A percentile compares a stretch with the other conserved stretches of the same genome.
Evolutionary conservation across 768 basidiomycete genomes (phyloP).

Genomic region (Paxillus involutus): DNA sequence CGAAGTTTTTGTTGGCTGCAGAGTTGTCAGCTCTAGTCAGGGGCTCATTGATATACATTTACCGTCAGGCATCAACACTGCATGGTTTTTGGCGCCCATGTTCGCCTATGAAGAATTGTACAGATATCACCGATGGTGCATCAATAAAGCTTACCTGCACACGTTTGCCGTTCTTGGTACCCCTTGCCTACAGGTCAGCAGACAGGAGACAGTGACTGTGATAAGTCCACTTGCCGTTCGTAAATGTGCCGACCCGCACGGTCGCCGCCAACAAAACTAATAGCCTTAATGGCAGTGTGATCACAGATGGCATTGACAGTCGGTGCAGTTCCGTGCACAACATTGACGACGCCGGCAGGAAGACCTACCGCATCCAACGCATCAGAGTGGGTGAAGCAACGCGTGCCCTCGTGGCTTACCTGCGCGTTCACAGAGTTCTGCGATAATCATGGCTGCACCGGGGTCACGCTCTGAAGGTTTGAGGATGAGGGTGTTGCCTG

Average conservation of each 20-base stretch:
- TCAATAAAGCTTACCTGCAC: constrained; percentile 59
- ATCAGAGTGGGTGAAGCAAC: background rate
- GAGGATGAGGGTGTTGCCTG: constrained; percentile 91
- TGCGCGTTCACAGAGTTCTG: constrained; percentile 88
- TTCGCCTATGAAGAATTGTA: constrained; percentile 47
- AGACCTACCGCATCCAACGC: constrained; percentile 45
- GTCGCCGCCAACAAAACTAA: constrained; percentile 96
- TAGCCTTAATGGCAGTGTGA: constrained; percentile 86
- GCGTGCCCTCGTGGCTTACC: constrained; percentile 36
- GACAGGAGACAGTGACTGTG: background rate
- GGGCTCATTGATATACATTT: constrained; percentile 15
- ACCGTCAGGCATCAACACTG: constrained; percentile 93
- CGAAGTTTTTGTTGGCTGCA: constrained; percentile 86
- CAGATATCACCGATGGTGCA: background rate
- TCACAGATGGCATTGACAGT: constrained; percentile 96
- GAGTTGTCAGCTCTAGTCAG: background rate
- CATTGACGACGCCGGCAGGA: constrained; percentile 86
- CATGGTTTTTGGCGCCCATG: constrained; percentile 97
- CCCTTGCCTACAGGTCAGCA: constrained; percentile 43
- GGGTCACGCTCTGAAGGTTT: constrained; percentile 98
- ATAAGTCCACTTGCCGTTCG: constrained; percentile 52
- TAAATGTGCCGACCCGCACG: constrained; percentile 93
- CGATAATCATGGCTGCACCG: constrained; percentile 96
- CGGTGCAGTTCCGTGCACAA: constrained; percentile 86
- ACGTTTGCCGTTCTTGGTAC: constrained; percentile 83